These are phyloP conservation scores for Pythium insidiosum DNA, from an alignment of 352 stramenopile genomes.

Conservation along the genomic window DNA sequence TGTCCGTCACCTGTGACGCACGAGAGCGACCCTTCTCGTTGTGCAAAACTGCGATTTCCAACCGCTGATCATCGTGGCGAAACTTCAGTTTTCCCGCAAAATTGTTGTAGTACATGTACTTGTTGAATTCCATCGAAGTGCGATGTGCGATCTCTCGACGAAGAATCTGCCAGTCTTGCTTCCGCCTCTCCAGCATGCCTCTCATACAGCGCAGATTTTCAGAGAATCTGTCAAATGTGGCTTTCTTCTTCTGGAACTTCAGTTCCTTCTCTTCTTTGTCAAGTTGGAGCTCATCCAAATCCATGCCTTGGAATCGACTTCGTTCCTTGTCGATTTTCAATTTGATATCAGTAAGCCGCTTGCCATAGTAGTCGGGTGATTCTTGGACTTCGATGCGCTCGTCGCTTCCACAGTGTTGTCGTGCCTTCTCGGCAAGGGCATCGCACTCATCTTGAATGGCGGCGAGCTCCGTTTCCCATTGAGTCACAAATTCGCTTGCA, in stretches of 20 bases:
- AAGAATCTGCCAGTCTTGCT: conserved; percentile 65
- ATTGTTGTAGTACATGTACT: conserved; percentile 80
- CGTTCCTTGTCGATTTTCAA: conserved; percentile 70
- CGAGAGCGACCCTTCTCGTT: conserved; percentile 65
- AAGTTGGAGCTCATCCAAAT: conserved; percentile 60
- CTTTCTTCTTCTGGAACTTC: conserved; percentile 64
- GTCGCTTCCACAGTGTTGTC: conserved; percentile 36
- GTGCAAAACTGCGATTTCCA: conserved; percentile 76
- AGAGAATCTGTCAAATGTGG: conserved; percentile 47
- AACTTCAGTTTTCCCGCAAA: conserved; percentile 83
- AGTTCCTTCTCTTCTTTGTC: conserved; percentile 68
- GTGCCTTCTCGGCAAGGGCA: conserved; percentile 46
- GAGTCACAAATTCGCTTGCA: conserved; percentile 35
- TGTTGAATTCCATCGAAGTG: conserved; percentile 78
- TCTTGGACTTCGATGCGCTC: conserved; percentile 57
- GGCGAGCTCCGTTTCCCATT: conserved; percentile 42
- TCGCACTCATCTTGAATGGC: conserved; percentile 49
- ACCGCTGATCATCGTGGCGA: conserved; percentile 56
- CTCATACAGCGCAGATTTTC: conserved; percentile 56
- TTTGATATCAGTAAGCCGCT: conserved; percentile 71
- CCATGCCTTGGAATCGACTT: conserved; percentile 73
- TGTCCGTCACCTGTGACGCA: conserved; percentile 89
- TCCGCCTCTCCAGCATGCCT: conserved; percentile 68
- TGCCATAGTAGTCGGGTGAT: conserved; percentile 72
- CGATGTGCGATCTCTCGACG: conserved; percentile 72